Conservation (phyloP, 768 basidiomycete genomes). For the Agrocybe chaxingu region DNA sequence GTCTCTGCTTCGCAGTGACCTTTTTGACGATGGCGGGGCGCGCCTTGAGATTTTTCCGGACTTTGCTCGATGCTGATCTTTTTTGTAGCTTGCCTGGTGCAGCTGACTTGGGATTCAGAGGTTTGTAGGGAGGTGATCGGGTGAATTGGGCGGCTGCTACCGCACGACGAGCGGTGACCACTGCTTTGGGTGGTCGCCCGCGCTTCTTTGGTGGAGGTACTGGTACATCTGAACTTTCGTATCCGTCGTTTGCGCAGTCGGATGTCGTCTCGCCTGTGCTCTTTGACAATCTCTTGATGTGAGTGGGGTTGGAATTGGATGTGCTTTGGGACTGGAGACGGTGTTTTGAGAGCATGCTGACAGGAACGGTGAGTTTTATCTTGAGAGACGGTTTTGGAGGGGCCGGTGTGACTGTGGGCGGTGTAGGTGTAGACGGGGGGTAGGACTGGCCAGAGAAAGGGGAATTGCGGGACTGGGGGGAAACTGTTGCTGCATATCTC, state of each 20-base stretch:
- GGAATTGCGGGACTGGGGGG: not conserved
- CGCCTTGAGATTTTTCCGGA: constrained; percentile 24
- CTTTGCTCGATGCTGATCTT: constrained; percentile 11
- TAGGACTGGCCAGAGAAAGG: constrained; percentile 16
- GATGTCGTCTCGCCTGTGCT: constrained; percentile 31
- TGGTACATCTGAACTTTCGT: constrained; percentile 14
- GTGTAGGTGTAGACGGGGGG: constrained; percentile 31
- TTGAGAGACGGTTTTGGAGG: constrained; percentile 47
- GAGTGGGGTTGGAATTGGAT: not conserved
- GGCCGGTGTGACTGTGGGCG: constrained; percentile 22
- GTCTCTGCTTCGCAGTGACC: constrained; percentile 14
- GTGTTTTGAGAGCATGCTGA: constrained; percentile 45
- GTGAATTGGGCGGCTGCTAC: constrained; percentile 2
- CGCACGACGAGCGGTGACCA: constrained; percentile 30
- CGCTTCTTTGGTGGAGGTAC: constrained; percentile 39
- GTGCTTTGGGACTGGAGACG: constrained; percentile 5
- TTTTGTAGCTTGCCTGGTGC: constrained; percentile 14
- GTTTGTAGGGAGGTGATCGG: constrained; percentile 10
- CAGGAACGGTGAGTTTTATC: constrained; percentile 70
- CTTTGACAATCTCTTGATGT: constrained; percentile 22
- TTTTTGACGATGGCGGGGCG: constrained; percentile 16
- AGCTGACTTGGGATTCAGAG: constrained; percentile 14
- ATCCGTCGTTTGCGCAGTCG: constrained; percentile 37
- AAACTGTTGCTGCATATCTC: constrained; percentile 26
- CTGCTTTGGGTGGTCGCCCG: constrained; percentile 55